These are phyloP conservation scores for Parietaria judaica DNA, from an alignment of 306 rosid genomes.

Conservation along the genomic window DNA sequence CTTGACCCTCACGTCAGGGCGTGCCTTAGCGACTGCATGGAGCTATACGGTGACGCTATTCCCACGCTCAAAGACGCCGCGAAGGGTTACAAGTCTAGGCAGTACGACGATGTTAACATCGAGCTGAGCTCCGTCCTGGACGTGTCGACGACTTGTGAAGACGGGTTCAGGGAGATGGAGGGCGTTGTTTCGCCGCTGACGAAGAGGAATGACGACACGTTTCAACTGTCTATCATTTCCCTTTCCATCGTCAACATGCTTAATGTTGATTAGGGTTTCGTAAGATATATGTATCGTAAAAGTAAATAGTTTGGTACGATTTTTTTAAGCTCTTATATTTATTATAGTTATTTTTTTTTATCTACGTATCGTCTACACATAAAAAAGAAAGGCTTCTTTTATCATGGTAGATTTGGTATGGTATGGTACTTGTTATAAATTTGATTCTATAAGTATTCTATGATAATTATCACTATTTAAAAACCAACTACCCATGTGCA, in stretches of 20 bases:
- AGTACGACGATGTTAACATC: constrained; percentile 35
- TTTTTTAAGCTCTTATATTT: too few species aligned
- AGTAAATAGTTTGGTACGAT: too few species aligned
- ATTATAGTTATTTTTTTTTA: too few species aligned
- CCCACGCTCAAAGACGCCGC: constrained; percentile 30
- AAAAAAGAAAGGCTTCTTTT: too few species aligned
- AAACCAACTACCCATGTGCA: too few species aligned
- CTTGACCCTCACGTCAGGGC: constrained; percentile 17
- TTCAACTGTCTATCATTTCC: constrained; percentile 53
- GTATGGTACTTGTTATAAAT: too few species aligned
- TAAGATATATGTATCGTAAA: not conserved
- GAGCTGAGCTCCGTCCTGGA: constrained; percentile 42
- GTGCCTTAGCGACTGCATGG: constrained; percentile 52
- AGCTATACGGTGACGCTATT: constrained; percentile 39
- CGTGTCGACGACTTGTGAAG: constrained; percentile 62
- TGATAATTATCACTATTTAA: too few species aligned
- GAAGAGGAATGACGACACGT: constrained; percentile 38
- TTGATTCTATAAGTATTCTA: too few species aligned
- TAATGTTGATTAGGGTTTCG: constrained; percentile 1
- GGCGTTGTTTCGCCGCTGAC: constrained; percentile 42
- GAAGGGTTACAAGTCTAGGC: constrained; percentile 34
- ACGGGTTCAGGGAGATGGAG: constrained; percentile 44
- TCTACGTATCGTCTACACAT: too few species aligned
- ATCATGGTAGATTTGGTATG: too few species aligned
- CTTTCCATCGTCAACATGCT: constrained; percentile 53